Evolutionary conservation across 306 rosid genomes (phyloP), one percentile per base, ranked within the genome.

Genomic region (Cicer judaicum): DNA sequence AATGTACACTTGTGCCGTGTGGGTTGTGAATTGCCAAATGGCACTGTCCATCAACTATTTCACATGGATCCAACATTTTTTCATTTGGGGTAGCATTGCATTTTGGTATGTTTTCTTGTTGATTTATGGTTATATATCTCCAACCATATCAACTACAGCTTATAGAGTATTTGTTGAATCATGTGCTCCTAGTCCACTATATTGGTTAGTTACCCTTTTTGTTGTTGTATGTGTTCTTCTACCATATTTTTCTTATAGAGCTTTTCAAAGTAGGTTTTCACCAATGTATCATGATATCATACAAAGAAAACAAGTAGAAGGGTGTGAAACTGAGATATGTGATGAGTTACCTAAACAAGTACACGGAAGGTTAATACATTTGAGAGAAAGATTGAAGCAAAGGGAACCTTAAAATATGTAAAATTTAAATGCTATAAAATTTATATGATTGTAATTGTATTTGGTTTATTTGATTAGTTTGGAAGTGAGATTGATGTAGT

Each of bases 21-120:
- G 98, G 98, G 84, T 87, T 4, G 98, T 90, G 64, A 93, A 93
- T 77, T 87, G 93, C 83, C 98, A 93, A 82, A 89, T 93, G 89
- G 98, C 97, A 24, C 84, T 93, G 49, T 87, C 95, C 56, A 79
- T 93, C 15, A 93, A 90, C 86, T 93, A 89, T 90, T 93, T 93
- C 89, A 90, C 97, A 47, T 90, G 96, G 98, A 90, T 93, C 70
- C 98, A 93, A 10, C 98, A 93, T 82, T 80, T 89, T 50, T 87
- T 93, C 81, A 85, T 93, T 77, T 93, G 98, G 98, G 90, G 98
- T 4, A 90, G 98, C 82, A 85, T 93, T 10, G 83, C 64, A 54
- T 79, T 87, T 40, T 93, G 98, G 98, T 90, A 93, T 60, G 64
- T 86, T 34, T 93, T 89, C 81, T 65, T 93, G 73, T n/a, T 90